A percentile compares a stretch with the other conserved stretches of the same genome.
These are phyloP conservation scores for Pleurotus platypus DNA, from an alignment of 768 basidiomycete species.

Conservation along the genomic window DNA sequence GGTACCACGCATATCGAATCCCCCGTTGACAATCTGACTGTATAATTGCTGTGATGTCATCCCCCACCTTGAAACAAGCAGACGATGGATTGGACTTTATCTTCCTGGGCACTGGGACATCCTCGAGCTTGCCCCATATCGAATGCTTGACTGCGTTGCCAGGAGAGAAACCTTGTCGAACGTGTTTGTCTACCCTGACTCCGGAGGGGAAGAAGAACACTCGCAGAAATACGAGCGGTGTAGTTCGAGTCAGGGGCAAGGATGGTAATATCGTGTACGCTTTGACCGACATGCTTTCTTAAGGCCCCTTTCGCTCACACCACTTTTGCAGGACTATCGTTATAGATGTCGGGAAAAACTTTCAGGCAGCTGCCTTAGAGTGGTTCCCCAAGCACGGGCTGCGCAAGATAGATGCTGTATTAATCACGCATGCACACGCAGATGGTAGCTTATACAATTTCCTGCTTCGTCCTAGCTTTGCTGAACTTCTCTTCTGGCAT, in stretches of 20 bases:
- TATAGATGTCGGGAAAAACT: slow-evolving; percentile 85
- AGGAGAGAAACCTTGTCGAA: slow-evolving; percentile 44
- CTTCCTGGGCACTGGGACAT: slow-evolving; percentile 83
- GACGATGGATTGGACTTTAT: slow-evolving; percentile 50
- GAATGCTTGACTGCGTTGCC: slow-evolving; percentile 74
- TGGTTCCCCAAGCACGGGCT: slow-evolving; percentile 69
- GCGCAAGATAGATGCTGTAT: slow-evolving; percentile 49
- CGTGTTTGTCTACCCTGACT: slow-evolving; percentile 64
- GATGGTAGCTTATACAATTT: slow-evolving; percentile 42
- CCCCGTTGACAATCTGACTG: background rate
- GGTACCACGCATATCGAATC: background rate
- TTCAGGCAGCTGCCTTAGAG: slow-evolving; percentile 49
- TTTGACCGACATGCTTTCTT: slow-evolving; percentile 1
- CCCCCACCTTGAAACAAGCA: background rate
- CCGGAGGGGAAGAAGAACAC: slow-evolving; percentile 80
- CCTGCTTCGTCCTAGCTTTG: background rate
- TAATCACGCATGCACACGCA: slow-evolving; percentile 88
- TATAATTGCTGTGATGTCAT: background rate
- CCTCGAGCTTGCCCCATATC: slow-evolving; percentile 64
- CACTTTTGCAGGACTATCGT: slow-evolving; percentile 59
- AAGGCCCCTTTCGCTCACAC: background rate
- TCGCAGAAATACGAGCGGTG: slow-evolving; percentile 78
- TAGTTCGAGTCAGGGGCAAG: slow-evolving; percentile 46
- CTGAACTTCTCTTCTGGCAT: background rate
- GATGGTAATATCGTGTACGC: slow-evolving; percentile 49